phyloP scores from a whole-genome alignment of 2,329 filamentous ascomycete species.

The Fusarium odoratissimum region DNA sequence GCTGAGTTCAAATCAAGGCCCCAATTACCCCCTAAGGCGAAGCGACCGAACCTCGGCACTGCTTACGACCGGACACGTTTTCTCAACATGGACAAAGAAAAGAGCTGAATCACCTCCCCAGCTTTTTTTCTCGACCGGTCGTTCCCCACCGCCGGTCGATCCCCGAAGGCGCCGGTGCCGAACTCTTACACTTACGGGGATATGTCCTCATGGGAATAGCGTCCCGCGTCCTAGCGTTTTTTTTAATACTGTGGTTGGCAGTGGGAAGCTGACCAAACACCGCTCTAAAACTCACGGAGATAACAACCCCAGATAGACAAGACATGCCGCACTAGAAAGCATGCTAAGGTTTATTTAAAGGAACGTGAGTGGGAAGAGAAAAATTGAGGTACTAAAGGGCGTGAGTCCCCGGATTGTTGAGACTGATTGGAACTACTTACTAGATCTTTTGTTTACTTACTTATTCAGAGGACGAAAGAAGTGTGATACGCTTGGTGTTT shows the following conservation, averaged over 20 bases:
- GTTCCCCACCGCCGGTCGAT: conserved; percentile 26
- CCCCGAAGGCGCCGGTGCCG: conserved; percentile 35
- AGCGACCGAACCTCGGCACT: conserved; percentile 18
- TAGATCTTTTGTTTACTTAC: background rate
- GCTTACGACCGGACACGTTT: conserved; percentile 7
- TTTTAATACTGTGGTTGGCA: background rate
- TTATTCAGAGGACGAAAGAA: background rate
- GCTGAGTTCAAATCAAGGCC: conserved; percentile 17
- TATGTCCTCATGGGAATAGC: conserved; percentile 44
- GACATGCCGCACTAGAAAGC: conserved; percentile 10
- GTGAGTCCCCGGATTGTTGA: background rate
- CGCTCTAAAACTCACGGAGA: conserved; percentile 27
- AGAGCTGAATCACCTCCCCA: conserved; percentile 21
- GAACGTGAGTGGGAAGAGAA: background rate
- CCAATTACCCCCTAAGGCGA: conserved; percentile 22
- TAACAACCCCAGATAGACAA: conserved; percentile 33
- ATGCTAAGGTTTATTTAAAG: background rate
- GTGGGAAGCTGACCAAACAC: background rate
- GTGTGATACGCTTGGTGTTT: background rate
- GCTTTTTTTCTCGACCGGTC: background rate
- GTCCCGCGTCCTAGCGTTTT: conserved; percentile 19
- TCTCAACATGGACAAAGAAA: conserved; percentile 1
- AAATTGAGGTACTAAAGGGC: background rate
- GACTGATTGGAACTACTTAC: background rate
- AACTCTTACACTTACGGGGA: conserved; percentile 26